Evolutionary conservation across 179 eudicot species (phyloP).

Genomic region (Nepenthes alata): DNA sequence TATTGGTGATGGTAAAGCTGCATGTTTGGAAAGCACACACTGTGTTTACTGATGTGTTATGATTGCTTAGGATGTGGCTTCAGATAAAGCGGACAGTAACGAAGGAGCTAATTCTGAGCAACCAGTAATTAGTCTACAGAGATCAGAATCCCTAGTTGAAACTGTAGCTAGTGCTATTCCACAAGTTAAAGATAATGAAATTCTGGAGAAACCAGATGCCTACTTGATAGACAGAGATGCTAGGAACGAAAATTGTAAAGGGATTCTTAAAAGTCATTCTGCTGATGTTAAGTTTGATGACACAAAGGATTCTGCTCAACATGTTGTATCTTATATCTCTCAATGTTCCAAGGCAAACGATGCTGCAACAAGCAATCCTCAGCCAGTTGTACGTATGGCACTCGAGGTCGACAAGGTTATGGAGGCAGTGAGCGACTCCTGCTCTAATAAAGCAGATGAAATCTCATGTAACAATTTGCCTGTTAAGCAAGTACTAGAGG

Average conservation of each 20-base stretch:
- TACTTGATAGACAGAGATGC: constrained; percentile 16
- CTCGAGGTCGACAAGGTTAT: constrained; percentile 23
- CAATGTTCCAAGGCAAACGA: constrained; percentile 17
- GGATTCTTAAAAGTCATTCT: constrained; percentile 16
- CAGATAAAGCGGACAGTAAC: constrained; percentile 17
- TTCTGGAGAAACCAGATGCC: constrained; percentile 8
- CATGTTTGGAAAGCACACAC: too few species aligned
- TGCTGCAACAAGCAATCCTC: constrained; percentile 11
- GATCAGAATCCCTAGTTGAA: constrained; percentile 21
- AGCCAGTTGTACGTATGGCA: constrained; percentile 19
- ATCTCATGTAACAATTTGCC: constrained; percentile 10
- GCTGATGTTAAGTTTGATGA: constrained; percentile 20
- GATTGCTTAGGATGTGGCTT: constrained; percentile 14
- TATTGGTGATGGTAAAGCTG: background rate
- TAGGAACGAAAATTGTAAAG: constrained; percentile 16
- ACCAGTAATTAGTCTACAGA: constrained; percentile 15
- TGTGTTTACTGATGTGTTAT: constrained; percentile 4
- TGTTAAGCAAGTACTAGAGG: constrained; percentile 15
- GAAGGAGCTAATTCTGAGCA: constrained; percentile 19
- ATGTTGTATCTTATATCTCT: constrained; percentile 16
- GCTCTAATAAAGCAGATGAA: constrained; percentile 23
- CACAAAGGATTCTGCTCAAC: constrained; percentile 12
- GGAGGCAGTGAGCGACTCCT: constrained; percentile 14
- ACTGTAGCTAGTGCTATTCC: constrained; percentile 15
- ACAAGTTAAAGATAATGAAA: constrained; percentile 17